Evolutionary conservation across 2,329 filamentous ascomycete species (phyloP), one percentile per base, ranked within the genome.

Genomic region (Sclerotinia minor): DNA sequence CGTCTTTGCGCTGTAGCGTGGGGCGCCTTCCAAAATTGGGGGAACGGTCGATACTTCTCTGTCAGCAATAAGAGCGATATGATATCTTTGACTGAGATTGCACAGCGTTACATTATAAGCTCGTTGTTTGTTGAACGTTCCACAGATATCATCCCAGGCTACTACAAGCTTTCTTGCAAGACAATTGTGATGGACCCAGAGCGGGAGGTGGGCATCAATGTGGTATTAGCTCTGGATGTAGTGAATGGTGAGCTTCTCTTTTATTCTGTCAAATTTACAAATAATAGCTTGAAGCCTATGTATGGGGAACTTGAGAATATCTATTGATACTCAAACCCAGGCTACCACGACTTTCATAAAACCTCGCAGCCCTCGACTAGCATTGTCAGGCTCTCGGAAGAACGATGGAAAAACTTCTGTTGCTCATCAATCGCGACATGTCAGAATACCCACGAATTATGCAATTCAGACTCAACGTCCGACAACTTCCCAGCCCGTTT

Each of bases 1-100:
- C 57, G 57, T 32, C 21, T 60, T 29, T 60, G 57, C 17, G 24
- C n/a, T 9, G 57, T 59, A 8, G 32, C 17, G 9, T 59, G 57
- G 57, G 38, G 26, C n/a, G 57, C 9, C 21, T 59, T 59, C 29
- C 24, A 24, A 3, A 17, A 59, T 26, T 21, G 17, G 24, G 38
- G 8, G 5, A 3, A 2, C 11, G 19, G 29, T 53, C 52, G 17
- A 29, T 29, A 32, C 29, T 53, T 53, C 26, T 53, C 2, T 13
- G 19, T 9, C 26, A 53, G 21, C 52, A 53, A 53, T 21, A 9
- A 53, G 29, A 53, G 8, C 6, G 29, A 32, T 32, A 5, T 9
- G 8, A 11, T 53, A 17, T 53, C 52, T 29, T 53, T 53, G 52
- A 53, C 17, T 53, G 52, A 53, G 26, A 53, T 53, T 11, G 52